Evolutionary conservation across 1,284 basidiomycete species (phyloP).

Genomic region (Sanguinoderma infundibulare): DNA sequence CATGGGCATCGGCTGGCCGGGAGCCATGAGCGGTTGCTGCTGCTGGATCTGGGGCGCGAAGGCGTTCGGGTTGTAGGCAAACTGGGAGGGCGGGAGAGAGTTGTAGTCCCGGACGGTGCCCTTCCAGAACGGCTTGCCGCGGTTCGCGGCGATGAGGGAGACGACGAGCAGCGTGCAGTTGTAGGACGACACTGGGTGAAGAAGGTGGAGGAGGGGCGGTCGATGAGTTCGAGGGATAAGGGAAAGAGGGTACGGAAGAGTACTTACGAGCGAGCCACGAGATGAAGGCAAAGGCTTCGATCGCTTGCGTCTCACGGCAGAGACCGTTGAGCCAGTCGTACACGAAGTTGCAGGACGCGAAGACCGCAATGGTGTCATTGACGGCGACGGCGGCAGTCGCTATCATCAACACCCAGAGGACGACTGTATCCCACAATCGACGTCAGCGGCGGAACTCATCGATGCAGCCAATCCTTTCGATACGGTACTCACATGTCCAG

Average conservation of each 20-base stretch:
- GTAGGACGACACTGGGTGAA: conserved; percentile 21
- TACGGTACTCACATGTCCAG: conserved; percentile 30
- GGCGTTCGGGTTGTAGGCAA: background rate
- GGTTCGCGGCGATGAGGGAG: conserved; percentile 17
- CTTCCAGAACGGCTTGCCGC: conserved; percentile 24
- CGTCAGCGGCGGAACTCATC: background rate
- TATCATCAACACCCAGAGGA: conserved; percentile 29
- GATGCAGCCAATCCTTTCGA: background rate
- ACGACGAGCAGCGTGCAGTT: conserved; percentile 22
- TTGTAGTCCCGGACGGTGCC: conserved; percentile 16
- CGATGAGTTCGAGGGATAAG: background rate
- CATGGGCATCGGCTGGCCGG: background rate
- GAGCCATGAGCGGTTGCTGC: background rate
- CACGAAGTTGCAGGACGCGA: conserved; percentile 20
- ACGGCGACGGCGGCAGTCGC: conserved; percentile 23
- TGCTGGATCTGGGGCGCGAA: background rate
- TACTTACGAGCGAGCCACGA: conserved; percentile 26
- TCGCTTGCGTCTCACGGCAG: conserved; percentile 28
- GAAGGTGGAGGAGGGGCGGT: background rate
- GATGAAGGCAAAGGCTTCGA: conserved; percentile 29
- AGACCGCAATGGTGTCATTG: conserved; percentile 12
- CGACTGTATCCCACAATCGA: conserved; percentile 3
- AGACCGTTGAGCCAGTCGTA: conserved; percentile 17
- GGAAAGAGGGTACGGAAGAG: background rate
- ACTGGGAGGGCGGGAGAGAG: conserved; percentile 2